Percentiles rank a stretch among this genome's conserved stretches.
phyloP scores from a whole-genome alignment of 2,329 filamentous ascomycete species.

The Paecilomyces sp. region DNA sequence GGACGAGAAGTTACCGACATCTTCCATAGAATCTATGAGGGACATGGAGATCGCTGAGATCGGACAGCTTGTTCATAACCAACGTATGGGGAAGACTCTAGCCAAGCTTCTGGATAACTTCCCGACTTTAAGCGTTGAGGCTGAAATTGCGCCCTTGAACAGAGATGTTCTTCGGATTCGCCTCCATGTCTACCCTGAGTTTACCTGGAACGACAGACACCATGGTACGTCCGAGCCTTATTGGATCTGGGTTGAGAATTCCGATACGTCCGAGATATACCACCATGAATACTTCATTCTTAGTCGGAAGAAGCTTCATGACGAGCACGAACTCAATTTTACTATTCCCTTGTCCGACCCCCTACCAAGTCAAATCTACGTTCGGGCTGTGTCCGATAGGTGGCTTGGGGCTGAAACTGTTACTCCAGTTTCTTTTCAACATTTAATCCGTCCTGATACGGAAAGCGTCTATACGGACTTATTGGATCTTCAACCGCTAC shows the following conservation, averaged over 20 bases:
- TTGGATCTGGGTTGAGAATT: conserved; percentile 99
- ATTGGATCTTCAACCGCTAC: conserved; percentile 81
- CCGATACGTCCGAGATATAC: conserved; percentile 94
- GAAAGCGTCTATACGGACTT: conserved; percentile 96
- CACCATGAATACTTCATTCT: conserved; percentile 97
- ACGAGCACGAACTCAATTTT: conserved; percentile 97
- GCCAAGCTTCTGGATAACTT: conserved; percentile 80
- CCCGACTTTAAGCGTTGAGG: conserved; percentile 82
- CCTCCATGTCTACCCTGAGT: conserved; percentile 79
- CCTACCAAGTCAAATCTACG: conserved; percentile 90
- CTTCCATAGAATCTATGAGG: conserved; percentile 72
- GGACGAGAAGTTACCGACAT: conserved; percentile 66
- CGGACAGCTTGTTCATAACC: conserved; percentile 83
- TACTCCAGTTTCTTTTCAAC: conserved; percentile 91
- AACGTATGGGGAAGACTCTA: conserved; percentile 76
- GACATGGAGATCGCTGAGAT: conserved; percentile 94
- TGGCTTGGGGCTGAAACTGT: conserved; percentile 98
- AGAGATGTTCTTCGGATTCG: conserved; percentile 89
- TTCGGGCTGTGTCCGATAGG: conserved; percentile 85
- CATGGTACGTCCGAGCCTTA: conserved; percentile 94
- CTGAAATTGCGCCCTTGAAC: conserved; percentile 92
- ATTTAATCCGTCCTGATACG: conserved; percentile 92
- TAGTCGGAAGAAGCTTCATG: conserved; percentile 78
- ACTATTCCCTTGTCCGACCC: conserved; percentile 94
- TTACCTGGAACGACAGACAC: conserved; percentile 87